Base-by-base conservation (phyloP, 2,329 filamentous ascomycete species). In the Akanthomyces lecanii region DNA sequence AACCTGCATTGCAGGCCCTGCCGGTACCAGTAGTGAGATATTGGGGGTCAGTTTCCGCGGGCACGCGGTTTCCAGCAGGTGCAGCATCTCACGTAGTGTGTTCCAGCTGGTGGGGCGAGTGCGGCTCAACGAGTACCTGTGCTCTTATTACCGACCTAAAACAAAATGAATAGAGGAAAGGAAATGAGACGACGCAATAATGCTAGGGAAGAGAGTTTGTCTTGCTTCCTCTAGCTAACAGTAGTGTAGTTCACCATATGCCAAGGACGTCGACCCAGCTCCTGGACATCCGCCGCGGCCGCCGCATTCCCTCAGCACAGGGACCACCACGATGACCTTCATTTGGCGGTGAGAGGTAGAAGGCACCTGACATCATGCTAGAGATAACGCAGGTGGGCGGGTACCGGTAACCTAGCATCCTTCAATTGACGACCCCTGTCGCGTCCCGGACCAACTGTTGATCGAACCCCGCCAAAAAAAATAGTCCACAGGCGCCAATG, bases 381-480 rank as follows among this genome's bases (percentile, higher is more conserved):
- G 25, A 16, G 21, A 33, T 10, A 16, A 33, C 23, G 23, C 62
- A 47, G 3, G 8, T 40, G 33, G 2, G 25, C 44, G 60, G 60
- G 65, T 68, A 67, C 30, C 63, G 25, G 51, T 4, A 48, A 65
- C 64, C 40, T 53, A 6, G 38, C 10, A 12, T 56, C 33, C 21
- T 61, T 51, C 42, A 63, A 50, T 64, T 38, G 21, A 30, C 58
- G 44, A n/a, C 52, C 62, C 45, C 47, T 63, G 65, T 56, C 66
- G 61, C 57, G 47, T 36, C 44, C 10, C 61, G 58, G 63, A 62
- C 61, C 62, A 63, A 63, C 57, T 62, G 63, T 65, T 69, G 65
- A 68, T 67, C 61, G 65, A 69, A 69, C 69, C 69, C 69, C 67
- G 68, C 67, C 69, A 67, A 36, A 63, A 63, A 62, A 63, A 56